Evolutionary conservation across 371 early-diverging fungal species (phyloP).

Genomic region (Mortierella sp.): DNA sequence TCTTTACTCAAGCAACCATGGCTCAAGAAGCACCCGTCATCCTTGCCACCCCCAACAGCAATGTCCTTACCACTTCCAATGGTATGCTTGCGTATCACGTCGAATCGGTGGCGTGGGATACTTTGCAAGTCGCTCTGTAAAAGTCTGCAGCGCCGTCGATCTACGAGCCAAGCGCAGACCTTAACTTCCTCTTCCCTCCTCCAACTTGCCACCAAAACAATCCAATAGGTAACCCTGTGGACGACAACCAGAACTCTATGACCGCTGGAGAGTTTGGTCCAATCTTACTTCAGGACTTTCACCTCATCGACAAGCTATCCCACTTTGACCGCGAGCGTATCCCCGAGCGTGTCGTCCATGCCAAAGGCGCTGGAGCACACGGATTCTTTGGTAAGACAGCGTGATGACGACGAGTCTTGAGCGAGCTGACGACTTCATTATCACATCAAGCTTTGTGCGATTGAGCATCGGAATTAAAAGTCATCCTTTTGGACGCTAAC

Average conservation of each 20-base stretch:
- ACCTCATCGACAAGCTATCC: constrained; percentile 81
- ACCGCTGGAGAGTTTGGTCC: constrained; percentile 70
- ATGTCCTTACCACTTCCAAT: constrained; percentile 46
- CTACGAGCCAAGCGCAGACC: too few species aligned
- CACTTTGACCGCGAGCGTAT: constrained; percentile 89
- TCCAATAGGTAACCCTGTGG: constrained; percentile 66
- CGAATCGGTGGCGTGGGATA: too few species aligned
- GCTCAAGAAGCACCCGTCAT: constrained; percentile 21
- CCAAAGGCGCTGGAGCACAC: constrained; percentile 86
- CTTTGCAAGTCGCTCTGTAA: not conserved
- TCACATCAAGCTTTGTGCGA: not conserved
- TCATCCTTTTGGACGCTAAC: too few species aligned
- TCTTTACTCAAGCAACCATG: constrained; percentile 8
- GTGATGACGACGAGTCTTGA: too few species aligned
- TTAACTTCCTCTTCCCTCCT: not conserved
- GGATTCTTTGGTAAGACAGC: constrained; percentile 76
- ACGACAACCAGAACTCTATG: constrained; percentile 69
- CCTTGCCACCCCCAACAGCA: constrained; percentile 40
- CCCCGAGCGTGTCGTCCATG: constrained; percentile 87
- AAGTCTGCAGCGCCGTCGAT: too few species aligned
- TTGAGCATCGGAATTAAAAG: too few species aligned
- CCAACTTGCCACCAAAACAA: constrained; percentile 1
- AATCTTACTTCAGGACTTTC: constrained; percentile 75
- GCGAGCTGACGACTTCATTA: too few species aligned
- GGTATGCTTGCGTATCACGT: constrained; percentile 23